Evolutionary conservation across 148 eudicot genomes (phyloP).

Genomic region (Chenopodium suecicum): DNA sequence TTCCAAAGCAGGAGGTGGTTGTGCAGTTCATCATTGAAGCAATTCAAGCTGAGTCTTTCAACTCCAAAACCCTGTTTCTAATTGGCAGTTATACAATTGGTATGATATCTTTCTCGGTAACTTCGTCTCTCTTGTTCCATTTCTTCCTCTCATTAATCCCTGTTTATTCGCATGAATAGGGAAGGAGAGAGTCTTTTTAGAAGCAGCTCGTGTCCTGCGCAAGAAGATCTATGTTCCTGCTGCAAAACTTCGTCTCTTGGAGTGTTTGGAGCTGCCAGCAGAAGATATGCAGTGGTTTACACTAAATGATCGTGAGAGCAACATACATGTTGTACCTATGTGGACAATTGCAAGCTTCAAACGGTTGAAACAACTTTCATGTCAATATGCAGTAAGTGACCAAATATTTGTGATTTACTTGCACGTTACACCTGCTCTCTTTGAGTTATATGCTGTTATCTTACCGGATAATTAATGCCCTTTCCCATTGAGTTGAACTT

Average conservation of each 20-base stretch:
- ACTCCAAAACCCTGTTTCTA: conserved; percentile 81
- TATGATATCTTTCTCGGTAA: conserved; percentile 33
- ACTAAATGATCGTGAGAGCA: conserved; percentile 70
- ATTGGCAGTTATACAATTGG: conserved; percentile 97
- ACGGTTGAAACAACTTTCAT: conserved; percentile 70
- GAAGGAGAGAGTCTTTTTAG: conserved; percentile 83
- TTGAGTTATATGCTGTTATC: background rate
- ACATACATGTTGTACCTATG: conserved; percentile 94
- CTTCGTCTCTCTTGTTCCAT: background rate
- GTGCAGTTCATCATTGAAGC: conserved; percentile 92
- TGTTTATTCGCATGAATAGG: conserved; percentile 40
- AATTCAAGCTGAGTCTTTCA: conserved; percentile 94
- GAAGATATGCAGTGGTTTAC: conserved; percentile 94
- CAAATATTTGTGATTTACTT: background rate
- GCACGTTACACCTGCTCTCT: background rate
- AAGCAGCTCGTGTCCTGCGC: conserved; percentile 77
- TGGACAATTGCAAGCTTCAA: conserved; percentile 96
- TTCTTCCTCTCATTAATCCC: conserved; percentile 1
- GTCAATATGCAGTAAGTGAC: conserved; percentile 67
- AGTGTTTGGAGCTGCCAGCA: conserved; percentile 66
- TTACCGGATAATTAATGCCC: background rate
- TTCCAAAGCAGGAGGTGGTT: conserved; percentile 91
- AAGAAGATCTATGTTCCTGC: conserved; percentile 72
- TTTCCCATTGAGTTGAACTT: background rate
- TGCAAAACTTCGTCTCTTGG: conserved; percentile 75